A percentile compares a stretch with the other conserved stretches of the same genome.
These are phyloP conservation scores for Annulohypoxylon stygium DNA, from an alignment of 495 filamentous ascomycete genomes.

Conservation along the genomic window DNA sequence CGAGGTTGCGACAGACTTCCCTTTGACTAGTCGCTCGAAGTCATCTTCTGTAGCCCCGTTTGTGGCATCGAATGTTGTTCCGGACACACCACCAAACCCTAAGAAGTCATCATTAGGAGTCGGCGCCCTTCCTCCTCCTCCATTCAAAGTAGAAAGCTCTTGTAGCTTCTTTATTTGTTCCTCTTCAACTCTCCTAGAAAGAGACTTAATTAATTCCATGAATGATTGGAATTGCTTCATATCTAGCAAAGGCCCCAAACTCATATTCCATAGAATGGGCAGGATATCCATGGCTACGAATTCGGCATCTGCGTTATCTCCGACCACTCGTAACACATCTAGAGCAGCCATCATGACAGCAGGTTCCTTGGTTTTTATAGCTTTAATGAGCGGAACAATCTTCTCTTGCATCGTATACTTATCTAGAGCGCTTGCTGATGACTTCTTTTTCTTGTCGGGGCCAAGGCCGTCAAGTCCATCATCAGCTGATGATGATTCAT, in stretches of 20 bases:
- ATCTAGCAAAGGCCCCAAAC: constrained; percentile 87
- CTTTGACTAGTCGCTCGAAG: constrained; percentile 90
- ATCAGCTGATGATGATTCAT: constrained; percentile 58
- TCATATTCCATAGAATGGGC: constrained; percentile 91
- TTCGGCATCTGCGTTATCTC: constrained; percentile 85
- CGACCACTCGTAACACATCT: constrained; percentile 84
- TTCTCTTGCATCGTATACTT: constrained; percentile 99
- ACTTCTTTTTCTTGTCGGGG: constrained; percentile 64
- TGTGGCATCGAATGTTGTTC: constrained; percentile 61
- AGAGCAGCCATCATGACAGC: constrained; percentile 97
- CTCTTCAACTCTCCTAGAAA: constrained; percentile 84
- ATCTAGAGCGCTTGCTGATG: constrained; percentile 80
- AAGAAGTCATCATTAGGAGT: constrained; percentile 69
- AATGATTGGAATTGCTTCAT: constrained; percentile 88
- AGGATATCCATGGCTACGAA: constrained; percentile 93
- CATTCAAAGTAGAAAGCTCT: constrained; percentile 73
- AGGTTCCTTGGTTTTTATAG: constrained; percentile 96
- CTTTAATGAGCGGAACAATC: constrained; percentile 88
- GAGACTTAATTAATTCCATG: constrained; percentile 84
- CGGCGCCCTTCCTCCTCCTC: constrained; percentile 48
- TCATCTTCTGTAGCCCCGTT: constrained; percentile 72
- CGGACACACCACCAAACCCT: constrained; percentile 66
- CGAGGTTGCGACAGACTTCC: constrained; percentile 54
- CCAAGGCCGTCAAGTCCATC: constrained; percentile 81
- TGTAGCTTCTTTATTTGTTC: constrained; percentile 90